Percentiles rank a stretch among this genome's conserved stretches.
These are phyloP conservation scores for Lepidium sativum DNA, from an alignment of 345 rosid species.

Conservation along the genomic window DNA sequence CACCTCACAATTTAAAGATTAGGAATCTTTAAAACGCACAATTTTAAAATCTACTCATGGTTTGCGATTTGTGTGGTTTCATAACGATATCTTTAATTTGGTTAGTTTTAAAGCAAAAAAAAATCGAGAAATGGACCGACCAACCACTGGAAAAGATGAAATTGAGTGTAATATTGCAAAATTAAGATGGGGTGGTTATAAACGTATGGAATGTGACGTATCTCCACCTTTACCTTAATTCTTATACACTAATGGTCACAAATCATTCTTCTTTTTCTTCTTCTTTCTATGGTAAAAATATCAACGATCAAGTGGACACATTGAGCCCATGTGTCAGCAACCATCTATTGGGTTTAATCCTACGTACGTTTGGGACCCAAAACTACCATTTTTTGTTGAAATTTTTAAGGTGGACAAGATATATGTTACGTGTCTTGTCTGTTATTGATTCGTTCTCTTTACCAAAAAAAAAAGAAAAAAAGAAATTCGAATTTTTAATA, in stretches of 20 bases:
- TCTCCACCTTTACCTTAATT: conserved; percentile 3
- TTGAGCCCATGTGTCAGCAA: conserved; percentile 21
- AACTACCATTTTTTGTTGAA: neutral
- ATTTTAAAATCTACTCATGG: neutral
- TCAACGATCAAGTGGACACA: conserved; percentile 19
- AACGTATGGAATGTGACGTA: conserved; percentile 16
- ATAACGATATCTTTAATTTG: neutral
- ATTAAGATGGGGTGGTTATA: neutral
- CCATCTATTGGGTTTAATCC: conserved; percentile 1
- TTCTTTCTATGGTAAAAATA: too few species aligned
- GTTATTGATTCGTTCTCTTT: neutral
- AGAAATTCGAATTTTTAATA: neutral
- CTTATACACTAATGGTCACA: conserved; percentile 14
- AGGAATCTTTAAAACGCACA: neutral
- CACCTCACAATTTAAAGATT: neutral
- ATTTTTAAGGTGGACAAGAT: conserved; percentile 15
- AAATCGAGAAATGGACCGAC: conserved; percentile 8
- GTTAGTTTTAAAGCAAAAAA: neutral
- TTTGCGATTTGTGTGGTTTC: neutral
- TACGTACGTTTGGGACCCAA: conserved; percentile 17
- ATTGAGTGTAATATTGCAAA: neutral
- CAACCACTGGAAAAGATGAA: conserved; percentile 2
- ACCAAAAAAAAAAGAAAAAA: neutral
- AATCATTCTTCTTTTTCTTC: neutral
- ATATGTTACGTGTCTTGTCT: conserved; percentile 12